Evolutionary conservation across 768 basidiomycete genomes (phyloP), one percentile per base, ranked within the genome.

Genomic region (Panaeolus papilionaceus): DNA sequence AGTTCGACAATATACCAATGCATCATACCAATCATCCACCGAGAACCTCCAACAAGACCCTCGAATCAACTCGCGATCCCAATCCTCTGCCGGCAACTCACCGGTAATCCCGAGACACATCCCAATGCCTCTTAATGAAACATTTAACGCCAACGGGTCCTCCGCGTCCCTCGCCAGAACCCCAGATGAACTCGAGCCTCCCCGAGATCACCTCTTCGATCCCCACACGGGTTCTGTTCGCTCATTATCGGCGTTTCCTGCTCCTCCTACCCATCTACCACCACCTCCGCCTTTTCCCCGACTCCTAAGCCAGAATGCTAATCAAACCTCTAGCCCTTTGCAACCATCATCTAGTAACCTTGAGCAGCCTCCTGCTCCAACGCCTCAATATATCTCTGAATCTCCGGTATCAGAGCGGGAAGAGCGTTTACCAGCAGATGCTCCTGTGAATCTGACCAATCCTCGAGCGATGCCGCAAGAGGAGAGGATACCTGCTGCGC

Each of bases 181-280:
- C 71, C 11, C 74, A 74, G 7, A 75, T 76, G 6, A 75, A 75
- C 77, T 80, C n/a, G 80, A 82, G 40, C 78, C 79, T 66, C 80
- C 75, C 62, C 71, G 67, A 47, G 78, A 73, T 38, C 75, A 76
- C 61, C 81, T 77, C 26, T 74, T 79, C 11, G 82, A 85, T 64
- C 74, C 79, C 11, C 78, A 82, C 58, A 81, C 82, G 9, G 84
- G 83, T 42, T 89, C 89, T 33, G 83, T 91, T n/a, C 83, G 89
- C 20, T 89, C 91, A 1, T 79, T 93, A 26, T 91, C 89, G 38
- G 89, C 88, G 0, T 93, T 93, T 75, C 92, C 92, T 26, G 77
- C 84, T 0, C 92, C 92, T 16, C 92, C 92, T 0, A 87, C 86
- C 0, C 91, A 92, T 74, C 86, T 90, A 67, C 92, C 92, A 12